Conservation (phyloP, 2,329 filamentous ascomycete genomes). For the Stemphylium vesicarium region DNA sequence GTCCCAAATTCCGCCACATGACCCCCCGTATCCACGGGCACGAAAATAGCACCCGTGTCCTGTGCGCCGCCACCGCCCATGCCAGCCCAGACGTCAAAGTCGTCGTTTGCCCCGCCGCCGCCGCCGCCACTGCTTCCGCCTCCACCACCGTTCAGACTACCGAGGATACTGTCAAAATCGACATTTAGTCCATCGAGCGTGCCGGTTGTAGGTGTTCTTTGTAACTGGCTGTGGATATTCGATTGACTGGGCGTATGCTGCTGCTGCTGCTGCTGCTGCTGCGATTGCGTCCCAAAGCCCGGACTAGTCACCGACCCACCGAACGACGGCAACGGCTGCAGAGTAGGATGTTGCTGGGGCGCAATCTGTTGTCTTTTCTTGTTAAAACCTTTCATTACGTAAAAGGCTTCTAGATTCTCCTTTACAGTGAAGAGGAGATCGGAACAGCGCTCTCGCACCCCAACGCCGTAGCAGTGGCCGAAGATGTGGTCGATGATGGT, state of each 20-base stretch:
- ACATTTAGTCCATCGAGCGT: slow-evolving; percentile 38
- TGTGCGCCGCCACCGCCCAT: slow-evolving; percentile 28
- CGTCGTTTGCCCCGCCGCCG: slow-evolving; percentile 16
- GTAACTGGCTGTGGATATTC: slow-evolving; percentile 25
- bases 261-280: background rate
- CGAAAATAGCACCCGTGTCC: slow-evolving; percentile 45
- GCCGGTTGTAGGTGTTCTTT: slow-evolving; percentile 27
- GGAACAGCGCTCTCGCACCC: slow-evolving; percentile 43
- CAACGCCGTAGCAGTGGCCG: slow-evolving; percentile 48
- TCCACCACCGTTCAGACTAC: slow-evolving; percentile 31
- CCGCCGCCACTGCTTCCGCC: slow-evolving; percentile 2
- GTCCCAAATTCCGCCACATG: slow-evolving; percentile 24
- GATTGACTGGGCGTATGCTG: slow-evolving; percentile 6
- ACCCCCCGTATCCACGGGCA: slow-evolving; percentile 39
- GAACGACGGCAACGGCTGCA: slow-evolving; percentile 32
- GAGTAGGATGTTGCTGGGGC: slow-evolving; percentile 37
- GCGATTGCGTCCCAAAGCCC: slow-evolving; percentile 9
- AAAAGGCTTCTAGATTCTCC: slow-evolving; percentile 49
- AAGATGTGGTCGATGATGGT: slow-evolving; percentile 50
- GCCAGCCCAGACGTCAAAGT: slow-evolving; percentile 36
- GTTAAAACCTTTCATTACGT: slow-evolving; percentile 48
- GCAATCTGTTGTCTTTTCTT: slow-evolving; percentile 32
- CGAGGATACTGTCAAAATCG: slow-evolving; percentile 43
- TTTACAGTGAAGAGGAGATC: slow-evolving; percentile 48
- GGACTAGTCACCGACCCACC: slow-evolving; percentile 14